Evolutionary conservation across 257 asterid genomes (phyloP).

Genomic region (Gentiana dahurica): DNA sequence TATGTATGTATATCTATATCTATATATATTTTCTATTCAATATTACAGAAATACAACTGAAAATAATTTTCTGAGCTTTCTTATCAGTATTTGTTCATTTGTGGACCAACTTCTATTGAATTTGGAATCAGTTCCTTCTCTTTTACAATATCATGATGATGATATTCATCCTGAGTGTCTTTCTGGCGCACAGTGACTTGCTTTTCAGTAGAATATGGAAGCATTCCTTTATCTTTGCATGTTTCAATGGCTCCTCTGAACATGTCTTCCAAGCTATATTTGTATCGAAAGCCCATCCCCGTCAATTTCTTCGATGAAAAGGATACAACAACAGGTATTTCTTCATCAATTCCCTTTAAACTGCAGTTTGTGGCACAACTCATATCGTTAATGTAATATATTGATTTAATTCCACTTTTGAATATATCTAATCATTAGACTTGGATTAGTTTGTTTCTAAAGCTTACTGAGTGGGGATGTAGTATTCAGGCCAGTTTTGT

Average conservation of each 20-base stretch:
- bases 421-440: neutral
- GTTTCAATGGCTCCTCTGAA: constrained; percentile 66
- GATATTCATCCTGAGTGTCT: constrained; percentile 9
- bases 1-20: too few species aligned
- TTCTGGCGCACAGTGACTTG: constrained; percentile 10
- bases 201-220: constrained; percentile 38
- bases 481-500: constrained; percentile 82
- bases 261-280: constrained; percentile 79
- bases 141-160: too few species aligned
- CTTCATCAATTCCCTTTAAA: constrained; percentile 66
- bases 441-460: neutral
- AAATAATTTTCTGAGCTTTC: too few species aligned
- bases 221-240: constrained; percentile 62
- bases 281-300: constrained; percentile 61
- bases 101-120: too few species aligned
- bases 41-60: too few species aligned
- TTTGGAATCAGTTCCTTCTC: too few species aligned
- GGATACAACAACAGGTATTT: constrained; percentile 38
- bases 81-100: too few species aligned
- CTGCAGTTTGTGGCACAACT: constrained; percentile 26
- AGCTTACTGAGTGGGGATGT: constrained; percentile 63
- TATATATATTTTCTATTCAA: too few species aligned
- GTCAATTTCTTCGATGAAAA: constrained; percentile 72
- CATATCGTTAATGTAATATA: too few species aligned
- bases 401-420: too few species aligned